Conservation (phyloP, 2,329 filamentous ascomycete genomes). For the Cordyceps militaris region DNA sequence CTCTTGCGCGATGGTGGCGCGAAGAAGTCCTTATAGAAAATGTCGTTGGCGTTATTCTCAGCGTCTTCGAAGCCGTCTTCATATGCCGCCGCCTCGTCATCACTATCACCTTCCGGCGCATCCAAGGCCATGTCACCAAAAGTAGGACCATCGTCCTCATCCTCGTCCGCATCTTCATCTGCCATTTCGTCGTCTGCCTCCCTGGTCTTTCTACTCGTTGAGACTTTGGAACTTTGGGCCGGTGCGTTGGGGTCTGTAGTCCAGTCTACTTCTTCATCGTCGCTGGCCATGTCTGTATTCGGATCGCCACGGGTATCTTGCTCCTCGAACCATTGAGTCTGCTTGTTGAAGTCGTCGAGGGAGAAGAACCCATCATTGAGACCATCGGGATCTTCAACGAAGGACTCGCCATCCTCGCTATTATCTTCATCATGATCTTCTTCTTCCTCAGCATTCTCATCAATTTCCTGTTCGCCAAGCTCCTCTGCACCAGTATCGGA, state of each 20-base stretch:
- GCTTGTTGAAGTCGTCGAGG: slow-evolving; percentile 94
- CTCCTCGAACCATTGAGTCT: slow-evolving; percentile 82
- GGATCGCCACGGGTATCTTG: slow-evolving; percentile 73
- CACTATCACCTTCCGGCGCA: slow-evolving; percentile 61
- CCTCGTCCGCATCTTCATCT: slow-evolving; percentile 54
- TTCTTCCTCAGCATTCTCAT: slow-evolving; percentile 37
- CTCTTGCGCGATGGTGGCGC: slow-evolving; percentile 77
- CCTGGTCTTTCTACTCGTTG: slow-evolving; percentile 20
- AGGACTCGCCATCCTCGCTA: slow-evolving; percentile 45
- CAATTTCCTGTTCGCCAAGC: slow-evolving; percentile 35
- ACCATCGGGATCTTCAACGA: slow-evolving; percentile 68
- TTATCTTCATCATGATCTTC: slow-evolving; percentile 43
- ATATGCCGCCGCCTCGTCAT: slow-evolving; percentile 52
- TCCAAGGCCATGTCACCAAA: slow-evolving; percentile 75
- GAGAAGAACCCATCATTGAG: slow-evolving; percentile 98
- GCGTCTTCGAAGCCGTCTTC: slow-evolving; percentile 48
- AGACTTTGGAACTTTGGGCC: slow-evolving; percentile 18
- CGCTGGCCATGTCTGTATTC: slow-evolving; percentile 65
- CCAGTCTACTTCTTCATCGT: slow-evolving; percentile 88
- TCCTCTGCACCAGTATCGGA: slow-evolving; percentile 25
- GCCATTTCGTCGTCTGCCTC: slow-evolving; percentile 27
- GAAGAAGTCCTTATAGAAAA: slow-evolving; percentile 92
- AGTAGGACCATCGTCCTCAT: slow-evolving; percentile 71
- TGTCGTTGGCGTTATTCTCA: slow-evolving; percentile 71
- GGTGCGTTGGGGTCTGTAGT: slow-evolving; percentile 62